Evolutionary conservation across 768 basidiomycete species (phyloP).

Genomic region (Collybiopsis luxurians): DNA sequence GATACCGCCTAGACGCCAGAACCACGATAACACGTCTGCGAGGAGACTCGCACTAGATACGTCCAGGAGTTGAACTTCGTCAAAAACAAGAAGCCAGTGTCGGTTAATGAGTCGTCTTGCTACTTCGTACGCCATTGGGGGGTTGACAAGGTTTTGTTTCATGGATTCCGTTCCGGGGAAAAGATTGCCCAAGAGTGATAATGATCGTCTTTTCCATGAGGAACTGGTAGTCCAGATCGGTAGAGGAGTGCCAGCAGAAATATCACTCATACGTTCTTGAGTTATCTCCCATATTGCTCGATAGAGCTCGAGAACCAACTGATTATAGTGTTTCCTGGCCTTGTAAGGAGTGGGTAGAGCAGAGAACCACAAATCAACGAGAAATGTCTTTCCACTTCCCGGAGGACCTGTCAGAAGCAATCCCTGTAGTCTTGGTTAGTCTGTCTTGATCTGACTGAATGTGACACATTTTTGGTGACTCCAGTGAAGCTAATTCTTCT

Average conservation of each 20-base stretch:
- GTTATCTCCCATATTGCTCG: conserved; percentile 53
- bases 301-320: conserved; percentile 54
- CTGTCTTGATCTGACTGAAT: not conserved
- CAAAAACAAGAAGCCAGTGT: conserved; percentile 54
- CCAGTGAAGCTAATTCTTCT: conserved; percentile 48
- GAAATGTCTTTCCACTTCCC: conserved; percentile 52
- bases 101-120: conserved; percentile 41
- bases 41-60: conserved; percentile 53
- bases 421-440: conserved; percentile 29
- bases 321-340: conserved; percentile 54
- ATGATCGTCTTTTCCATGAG: conserved; percentile 20
- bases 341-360: conserved; percentile 51
- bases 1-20: conserved; percentile 61
- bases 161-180: not conserved
- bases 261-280: conserved; percentile 30
- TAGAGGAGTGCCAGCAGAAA: not conserved
- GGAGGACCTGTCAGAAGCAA: conserved; percentile 50
- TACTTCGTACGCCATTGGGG: conserved; percentile 43
- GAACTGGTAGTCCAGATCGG: not conserved
- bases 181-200: conserved; percentile 11
- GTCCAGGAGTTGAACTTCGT: conserved; percentile 60
- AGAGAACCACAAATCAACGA: conserved; percentile 57
- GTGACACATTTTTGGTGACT: conserved; percentile 45
- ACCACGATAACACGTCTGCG: conserved; percentile 55
- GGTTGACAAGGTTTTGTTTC: conserved; percentile 18